These are phyloP conservation scores for Penicillium sp. DNA, from an alignment of 2,329 filamentous ascomycete species.

Conservation along the genomic window DNA sequence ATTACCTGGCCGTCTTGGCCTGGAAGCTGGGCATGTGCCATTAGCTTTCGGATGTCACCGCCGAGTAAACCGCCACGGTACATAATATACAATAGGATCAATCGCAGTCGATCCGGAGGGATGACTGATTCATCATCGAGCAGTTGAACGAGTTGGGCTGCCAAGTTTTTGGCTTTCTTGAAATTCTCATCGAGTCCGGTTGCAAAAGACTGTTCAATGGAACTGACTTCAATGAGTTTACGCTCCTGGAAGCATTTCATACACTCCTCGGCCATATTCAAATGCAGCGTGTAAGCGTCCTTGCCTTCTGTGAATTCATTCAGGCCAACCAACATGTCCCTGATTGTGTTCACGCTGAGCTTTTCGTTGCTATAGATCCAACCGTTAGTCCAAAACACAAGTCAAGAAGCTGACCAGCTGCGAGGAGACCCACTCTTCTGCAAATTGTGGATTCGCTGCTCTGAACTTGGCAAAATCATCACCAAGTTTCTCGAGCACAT, in stretches of 20 bases:
- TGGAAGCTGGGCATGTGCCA: slow-evolving; percentile 81
- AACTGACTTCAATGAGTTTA: slow-evolving; percentile 85
- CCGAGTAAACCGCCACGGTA: slow-evolving; percentile 84
- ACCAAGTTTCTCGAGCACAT: slow-evolving; percentile 92
- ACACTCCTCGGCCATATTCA: slow-evolving; percentile 96
- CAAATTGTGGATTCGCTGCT: slow-evolving; percentile 89
- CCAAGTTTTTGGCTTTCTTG: slow-evolving; percentile 85
- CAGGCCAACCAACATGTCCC: slow-evolving; percentile 94
- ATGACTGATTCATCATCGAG: slow-evolving; percentile 81
- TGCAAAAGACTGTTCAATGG: slow-evolving; percentile 86
- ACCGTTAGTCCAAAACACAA: slow-evolving; percentile 16
- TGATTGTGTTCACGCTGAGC: slow-evolving; percentile 85
- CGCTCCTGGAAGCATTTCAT: slow-evolving; percentile 89
- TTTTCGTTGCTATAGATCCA: slow-evolving; percentile 60
- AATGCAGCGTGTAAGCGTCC: slow-evolving; percentile 89
- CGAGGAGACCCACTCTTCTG: slow-evolving; percentile 62
- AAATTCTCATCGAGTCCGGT: slow-evolving; percentile 93
- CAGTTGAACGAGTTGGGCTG: slow-evolving; percentile 84
- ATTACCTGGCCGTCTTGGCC: slow-evolving; percentile 75
- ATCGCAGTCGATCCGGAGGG: slow-evolving; percentile 76
- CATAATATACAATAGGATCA: slow-evolving; percentile 84
- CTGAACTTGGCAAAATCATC: slow-evolving; percentile 92
- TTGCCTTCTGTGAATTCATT: slow-evolving; percentile 96
- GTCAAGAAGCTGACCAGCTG: neutral
- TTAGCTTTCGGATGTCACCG: slow-evolving; percentile 82